Conservation (phyloP, 108 stramenopile species). For the Pseudonitzschia multistriata region DNA sequence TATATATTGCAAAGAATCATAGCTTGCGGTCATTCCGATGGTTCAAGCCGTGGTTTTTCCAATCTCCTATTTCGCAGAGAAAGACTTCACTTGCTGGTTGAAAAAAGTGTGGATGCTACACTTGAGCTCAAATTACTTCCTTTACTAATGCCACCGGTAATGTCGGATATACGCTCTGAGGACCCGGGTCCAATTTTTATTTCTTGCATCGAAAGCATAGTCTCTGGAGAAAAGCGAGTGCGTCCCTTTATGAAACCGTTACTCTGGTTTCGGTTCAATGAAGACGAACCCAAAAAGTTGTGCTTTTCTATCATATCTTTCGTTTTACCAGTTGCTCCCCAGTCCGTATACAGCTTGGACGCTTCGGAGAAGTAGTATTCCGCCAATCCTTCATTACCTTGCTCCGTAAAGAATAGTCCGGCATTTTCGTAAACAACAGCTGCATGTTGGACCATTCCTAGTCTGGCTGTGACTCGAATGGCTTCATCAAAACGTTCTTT, state of each 20-base stretch:
- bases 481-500: conserved; percentile 34
- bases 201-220: conserved; percentile 15
- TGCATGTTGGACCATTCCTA: conserved; percentile 34
- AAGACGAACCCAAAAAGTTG: conserved; percentile 12
- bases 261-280: conserved; percentile 13
- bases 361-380: conserved; percentile 35
- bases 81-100: no score
- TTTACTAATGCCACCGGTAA: no score
- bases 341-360: conserved; percentile 38
- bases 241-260: conserved; percentile 27
- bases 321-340: conserved; percentile 46
- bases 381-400: conserved; percentile 25
- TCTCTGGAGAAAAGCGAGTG: conserved; percentile 23
- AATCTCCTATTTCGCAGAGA: no score
- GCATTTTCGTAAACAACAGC: conserved; percentile 38
- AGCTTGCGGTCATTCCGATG: no score
- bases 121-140: no score
- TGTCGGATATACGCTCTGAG: not conserved
- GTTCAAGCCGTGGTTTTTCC: no score
- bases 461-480: conserved; percentile 28
- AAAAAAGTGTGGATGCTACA: no score
- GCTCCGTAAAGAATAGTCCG: conserved; percentile 27
- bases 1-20: no score
- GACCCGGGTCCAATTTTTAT: not conserved
- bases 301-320: conserved; percentile 12